Conservation (phyloP, 768 basidiomycete species). For the Dioszegia crocea region DNA sequence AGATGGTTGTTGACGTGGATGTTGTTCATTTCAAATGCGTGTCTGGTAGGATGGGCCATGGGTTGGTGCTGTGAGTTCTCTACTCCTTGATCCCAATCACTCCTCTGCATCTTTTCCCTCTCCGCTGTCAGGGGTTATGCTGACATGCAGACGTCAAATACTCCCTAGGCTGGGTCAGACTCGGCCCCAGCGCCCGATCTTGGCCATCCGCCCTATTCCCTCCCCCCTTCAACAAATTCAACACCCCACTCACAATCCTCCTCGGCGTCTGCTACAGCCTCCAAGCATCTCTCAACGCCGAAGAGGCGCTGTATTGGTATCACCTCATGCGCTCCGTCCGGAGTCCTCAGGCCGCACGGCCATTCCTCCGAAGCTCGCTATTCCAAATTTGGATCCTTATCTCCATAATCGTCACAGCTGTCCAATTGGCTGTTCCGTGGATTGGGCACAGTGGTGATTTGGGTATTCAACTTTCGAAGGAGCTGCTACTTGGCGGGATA, state of each 20-base stretch:
- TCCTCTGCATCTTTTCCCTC: no score
- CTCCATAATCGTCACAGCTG: background rate
- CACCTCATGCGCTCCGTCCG: slow-evolving; percentile 39
- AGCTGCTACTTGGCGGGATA: slow-evolving; percentile 12
- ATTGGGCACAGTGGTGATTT: slow-evolving; percentile 8
- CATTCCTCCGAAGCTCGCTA: slow-evolving; percentile 17
- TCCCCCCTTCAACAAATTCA: slow-evolving; percentile 14
- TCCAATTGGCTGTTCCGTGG: slow-evolving; percentile 13
- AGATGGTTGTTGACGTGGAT: slow-evolving; percentile 20
- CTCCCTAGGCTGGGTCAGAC: slow-evolving; percentile 19
- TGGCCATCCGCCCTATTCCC: slow-evolving; percentile 18
- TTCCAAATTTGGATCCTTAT: slow-evolving; percentile 32
- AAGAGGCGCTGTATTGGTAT: slow-evolving; percentile 2
- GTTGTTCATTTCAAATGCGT: background rate
- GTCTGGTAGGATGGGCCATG: background rate
- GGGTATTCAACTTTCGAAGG: slow-evolving; percentile 12
- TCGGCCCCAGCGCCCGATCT: slow-evolving; percentile 23
- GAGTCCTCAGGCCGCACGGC: slow-evolving; percentile 18
- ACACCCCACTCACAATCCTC: slow-evolving; percentile 21
- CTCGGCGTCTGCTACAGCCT: slow-evolving; percentile 19
- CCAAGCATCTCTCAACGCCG: slow-evolving; percentile 6
- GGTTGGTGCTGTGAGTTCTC: no score
- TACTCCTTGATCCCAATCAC: no score
- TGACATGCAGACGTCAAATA: slow-evolving; percentile 1
- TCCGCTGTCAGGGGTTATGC: no score